Evolutionary conservation across 805 yeast genomes (phyloP).

Genomic region (Lipomyces kockii): DNA sequence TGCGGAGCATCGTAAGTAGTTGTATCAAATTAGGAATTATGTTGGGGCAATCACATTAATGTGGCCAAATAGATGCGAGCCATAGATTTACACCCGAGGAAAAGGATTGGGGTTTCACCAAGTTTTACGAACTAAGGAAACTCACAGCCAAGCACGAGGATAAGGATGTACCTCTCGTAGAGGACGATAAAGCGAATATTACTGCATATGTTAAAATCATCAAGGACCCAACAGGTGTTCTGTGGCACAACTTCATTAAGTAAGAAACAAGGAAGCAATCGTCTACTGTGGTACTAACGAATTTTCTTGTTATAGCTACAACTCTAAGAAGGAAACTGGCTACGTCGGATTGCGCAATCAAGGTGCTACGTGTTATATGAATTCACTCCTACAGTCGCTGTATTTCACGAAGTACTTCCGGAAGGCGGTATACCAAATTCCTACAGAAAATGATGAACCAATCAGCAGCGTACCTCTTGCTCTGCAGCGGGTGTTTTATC

Average conservation of each 20-base stretch:
- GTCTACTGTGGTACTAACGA: neutral
- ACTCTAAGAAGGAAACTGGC: constrained; percentile 86
- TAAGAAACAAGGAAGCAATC: constrained; percentile 32
- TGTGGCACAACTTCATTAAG: constrained; percentile 86
- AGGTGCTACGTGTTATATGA: constrained; percentile 97
- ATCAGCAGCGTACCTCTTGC: constrained; percentile 76
- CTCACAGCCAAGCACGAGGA: constrained; percentile 44
- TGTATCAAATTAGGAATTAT: neutral
- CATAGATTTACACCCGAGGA: constrained; percentile 79
- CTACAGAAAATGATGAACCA: constrained; percentile 65
- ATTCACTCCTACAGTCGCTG: constrained; percentile 88
- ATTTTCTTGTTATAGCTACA: constrained; percentile 50
- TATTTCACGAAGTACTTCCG: constrained; percentile 83
- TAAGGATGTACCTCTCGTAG: constrained; percentile 51
- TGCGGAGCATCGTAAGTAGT: constrained; percentile 51
- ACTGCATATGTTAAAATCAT: constrained; percentile 78
- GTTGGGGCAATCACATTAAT: neutral
- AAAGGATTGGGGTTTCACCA: constrained; percentile 96
- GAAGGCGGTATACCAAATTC: constrained; percentile 84
- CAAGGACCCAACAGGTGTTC: constrained; percentile 89
- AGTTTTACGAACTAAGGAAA: constrained; percentile 63
- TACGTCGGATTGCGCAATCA: constrained; percentile 92
- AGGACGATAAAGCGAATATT: constrained; percentile 64
- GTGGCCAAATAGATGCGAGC: constrained; percentile 52
- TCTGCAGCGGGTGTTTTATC: constrained; percentile 84